Conservation (phyloP, 768 basidiomycete genomes). For the Hypholoma fasciculare region DNA sequence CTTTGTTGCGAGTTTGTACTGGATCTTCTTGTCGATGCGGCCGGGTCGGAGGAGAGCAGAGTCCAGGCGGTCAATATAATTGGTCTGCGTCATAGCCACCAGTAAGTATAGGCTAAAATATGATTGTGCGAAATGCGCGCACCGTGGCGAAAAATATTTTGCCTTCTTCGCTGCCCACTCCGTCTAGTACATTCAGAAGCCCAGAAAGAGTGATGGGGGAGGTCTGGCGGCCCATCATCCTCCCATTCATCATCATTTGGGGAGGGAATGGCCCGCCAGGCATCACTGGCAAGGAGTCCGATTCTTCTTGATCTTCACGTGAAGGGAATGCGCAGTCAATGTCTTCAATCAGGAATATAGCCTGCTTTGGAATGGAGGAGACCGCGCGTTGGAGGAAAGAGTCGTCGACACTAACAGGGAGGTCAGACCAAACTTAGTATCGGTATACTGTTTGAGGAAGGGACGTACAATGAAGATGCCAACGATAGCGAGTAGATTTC, state of each 20-base stretch:
- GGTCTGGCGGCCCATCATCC: constrained; percentile 13
- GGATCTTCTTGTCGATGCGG: constrained; percentile 53
- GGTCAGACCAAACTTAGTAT: background rate
- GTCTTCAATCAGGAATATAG: constrained; percentile 60
- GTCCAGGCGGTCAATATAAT: constrained; percentile 56
- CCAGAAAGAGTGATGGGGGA: constrained; percentile 53
- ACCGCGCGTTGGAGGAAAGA: constrained; percentile 44
- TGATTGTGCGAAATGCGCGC: constrained; percentile 8
- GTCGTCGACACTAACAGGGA: constrained; percentile 45
- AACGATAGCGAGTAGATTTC: constrained; percentile 75
- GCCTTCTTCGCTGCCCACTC: constrained; percentile 61
- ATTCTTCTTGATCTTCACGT: constrained; percentile 34
- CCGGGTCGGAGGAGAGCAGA: constrained; percentile 57
- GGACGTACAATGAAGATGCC: constrained; percentile 43
- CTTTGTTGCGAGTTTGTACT: constrained; percentile 48
- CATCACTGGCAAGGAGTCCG: background rate
- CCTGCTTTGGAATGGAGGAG: constrained; percentile 47
- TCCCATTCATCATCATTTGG: constrained; percentile 11
- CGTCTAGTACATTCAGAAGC: constrained; percentile 59
- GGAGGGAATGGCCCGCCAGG: background rate
- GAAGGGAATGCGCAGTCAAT: constrained; percentile 61
- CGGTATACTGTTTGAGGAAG: background rate
- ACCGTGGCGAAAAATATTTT: constrained; percentile 63
- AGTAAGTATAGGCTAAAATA: background rate
- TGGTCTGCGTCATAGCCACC: constrained; percentile 36